Base-by-base conservation (phyloP, 495 filamentous ascomycete genomes). In the Daldinia vernicosa region DNA sequence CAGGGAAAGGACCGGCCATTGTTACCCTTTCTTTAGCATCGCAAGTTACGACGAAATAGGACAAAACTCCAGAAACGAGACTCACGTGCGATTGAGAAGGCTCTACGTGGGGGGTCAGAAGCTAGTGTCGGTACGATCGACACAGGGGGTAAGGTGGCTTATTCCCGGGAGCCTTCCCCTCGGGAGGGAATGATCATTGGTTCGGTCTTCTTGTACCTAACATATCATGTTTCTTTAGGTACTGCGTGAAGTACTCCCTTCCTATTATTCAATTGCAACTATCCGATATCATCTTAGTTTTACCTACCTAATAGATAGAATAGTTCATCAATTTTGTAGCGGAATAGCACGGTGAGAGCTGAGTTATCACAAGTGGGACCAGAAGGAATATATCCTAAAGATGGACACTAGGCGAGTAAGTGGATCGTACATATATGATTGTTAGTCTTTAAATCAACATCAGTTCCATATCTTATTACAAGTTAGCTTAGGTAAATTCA, bases 91-190 rank as follows among this genome's bases (percentile, higher is more conserved):
- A 63, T 22, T 47, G 8, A 24, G 19, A 47, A 22, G 58, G 26
- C 26, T 17, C 57, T 26, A 37, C 22, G 70, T 73, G 70, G 70
- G 70, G 70, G 70, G 70, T 73, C 70, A 69, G 53, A 30, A 22
- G 61, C 60, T 55, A 61, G 55, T 66, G 63, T 66, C 53, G 58
- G 66, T 60, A 69, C 57, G 70, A 69, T 73, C 70, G 70, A 73
- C 70, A 47, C 70, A 73, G 70, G 70, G 70, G 70, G 50, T 51
- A 33, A 26, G 45, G 57, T 66, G 43, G 32, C n/a, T 66, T 69
- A 69, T 73, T 73, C 53, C 70, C 70, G 66, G 24, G 62, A 60
- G 55, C 65, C 60, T 55, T 63, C 57, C 47, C 51, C 61, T 66
- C 56, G 66, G 70, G 60, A 62, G 65, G 52, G 32, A 30, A 39